Evolutionary conservation across 2,329 filamentous ascomycete genomes (phyloP), one percentile per base, ranked within the genome.

Genomic region (Mollisia scopiformis): DNA sequence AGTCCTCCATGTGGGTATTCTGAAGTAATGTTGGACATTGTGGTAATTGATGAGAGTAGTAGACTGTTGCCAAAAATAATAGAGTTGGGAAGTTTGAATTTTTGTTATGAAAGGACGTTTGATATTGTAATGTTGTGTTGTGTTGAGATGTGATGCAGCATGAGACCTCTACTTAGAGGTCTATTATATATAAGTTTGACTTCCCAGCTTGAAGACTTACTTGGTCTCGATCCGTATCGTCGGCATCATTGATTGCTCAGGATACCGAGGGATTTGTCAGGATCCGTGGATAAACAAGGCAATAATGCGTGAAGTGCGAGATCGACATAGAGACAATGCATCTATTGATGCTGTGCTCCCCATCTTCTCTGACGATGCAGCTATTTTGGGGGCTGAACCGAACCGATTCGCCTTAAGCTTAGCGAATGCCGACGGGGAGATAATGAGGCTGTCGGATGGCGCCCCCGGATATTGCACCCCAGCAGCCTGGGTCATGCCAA

Each of bases 1-100:
- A 67, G 57, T 39, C 35, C 35, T 39, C 16, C 19, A 46, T 55
- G 41, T 39, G 35, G 35, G n/a, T 39, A 39, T 8, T 39, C 14
- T 16, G 35, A 39, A 39, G 35, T 10, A 16, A 39, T 39, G 35
- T 39, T 39, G 35, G 35, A 39, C 35, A 39, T 39, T 39, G n/a
- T 39, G 35, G 35, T 39, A 39, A 4, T 39, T 39, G 35, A 13
- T 39, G 8, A 39, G 35, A 39, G 5, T 13, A 39, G 35, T 39
- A 39, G 35, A 39, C n/a, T 39, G 10, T 39, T 39, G 6, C 4
- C 4, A 16, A 39, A n/a, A 39, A 10, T 39, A 39, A n/a, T 39
- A 39, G n/a, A 8, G 10, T 39, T 8, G 5, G 35, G n/a, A 39
- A 16, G n/a, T 13, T 39, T 39, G 35, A 16, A n/a, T 39, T 39